A percentile compares a stretch with the other conserved stretches of the same genome.
Evolutionary conservation across 2,329 filamentous ascomycete species (phyloP).

Genomic region (Lecanicillium sp.): DNA sequence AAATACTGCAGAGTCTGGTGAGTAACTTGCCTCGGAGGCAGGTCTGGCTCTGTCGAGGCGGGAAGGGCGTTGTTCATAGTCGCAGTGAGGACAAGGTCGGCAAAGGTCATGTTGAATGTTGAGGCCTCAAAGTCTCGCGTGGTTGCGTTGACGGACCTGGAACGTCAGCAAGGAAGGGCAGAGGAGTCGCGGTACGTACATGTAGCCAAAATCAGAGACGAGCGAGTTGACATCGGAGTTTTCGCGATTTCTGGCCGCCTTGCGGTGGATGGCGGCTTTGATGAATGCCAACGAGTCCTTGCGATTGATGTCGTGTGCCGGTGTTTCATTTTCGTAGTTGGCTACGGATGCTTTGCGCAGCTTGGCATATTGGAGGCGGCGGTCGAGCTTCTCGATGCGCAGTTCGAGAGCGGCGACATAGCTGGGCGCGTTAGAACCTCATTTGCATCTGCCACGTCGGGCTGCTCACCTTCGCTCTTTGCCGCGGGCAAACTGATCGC

Average conservation of each 20-base stretch:
- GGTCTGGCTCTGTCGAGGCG: constrained; percentile 48
- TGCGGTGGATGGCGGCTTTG: constrained; percentile 57
- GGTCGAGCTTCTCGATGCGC: constrained; percentile 81
- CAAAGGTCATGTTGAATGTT: constrained; percentile 85
- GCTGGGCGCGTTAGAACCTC: constrained; percentile 32
- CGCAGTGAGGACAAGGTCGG: constrained; percentile 78
- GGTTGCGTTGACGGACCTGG: constrained; percentile 85
- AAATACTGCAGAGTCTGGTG: constrained; percentile 74
- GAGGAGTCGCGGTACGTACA: constrained; percentile 49
- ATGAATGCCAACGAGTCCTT: constrained; percentile 59
- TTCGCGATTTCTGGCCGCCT: constrained; percentile 61
- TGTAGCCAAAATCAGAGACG: constrained; percentile 86
- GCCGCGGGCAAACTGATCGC: constrained; percentile 90
- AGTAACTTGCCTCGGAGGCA: constrained; percentile 67
- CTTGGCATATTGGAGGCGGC: constrained; percentile 63
- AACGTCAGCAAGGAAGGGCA: not conserved
- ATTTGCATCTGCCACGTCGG: constrained; percentile 9
- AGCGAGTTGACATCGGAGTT: constrained; percentile 85
- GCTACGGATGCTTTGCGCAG: constrained; percentile 65
- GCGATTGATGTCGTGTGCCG: constrained; percentile 42
- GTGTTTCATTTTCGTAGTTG: constrained; percentile 54
- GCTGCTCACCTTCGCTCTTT: constrained; percentile 73
- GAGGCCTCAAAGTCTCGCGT: constrained; percentile 90
- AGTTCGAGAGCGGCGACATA: constrained; percentile 96
- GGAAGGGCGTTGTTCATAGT: constrained; percentile 69